Percentiles rank a stretch among this genome's conserved stretches.
Conservation (phyloP, 2,329 filamentous ascomycete genomes). For the Botrytis squamosa region DNA sequence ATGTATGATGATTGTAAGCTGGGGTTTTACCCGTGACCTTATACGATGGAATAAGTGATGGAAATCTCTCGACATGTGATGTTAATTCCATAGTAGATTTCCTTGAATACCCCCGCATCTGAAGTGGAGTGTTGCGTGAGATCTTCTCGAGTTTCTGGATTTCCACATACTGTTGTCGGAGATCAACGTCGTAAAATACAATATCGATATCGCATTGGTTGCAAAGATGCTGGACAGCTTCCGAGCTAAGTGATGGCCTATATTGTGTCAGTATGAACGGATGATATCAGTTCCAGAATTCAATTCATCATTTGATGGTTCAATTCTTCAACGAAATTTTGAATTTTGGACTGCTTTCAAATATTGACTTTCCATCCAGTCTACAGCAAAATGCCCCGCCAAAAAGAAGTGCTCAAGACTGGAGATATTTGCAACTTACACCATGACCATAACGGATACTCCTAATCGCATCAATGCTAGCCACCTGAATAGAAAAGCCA, state of each 20-base stretch:
- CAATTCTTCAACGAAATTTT: too few relatives aligned
- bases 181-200: background rate
- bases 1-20: constrained; percentile 50
- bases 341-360: background rate
- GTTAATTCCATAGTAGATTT: background rate
- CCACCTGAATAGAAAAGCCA: constrained; percentile 15
- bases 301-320: background rate
- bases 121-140: background rate
- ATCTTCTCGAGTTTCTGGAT: background rate
- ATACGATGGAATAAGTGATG: background rate
- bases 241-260: constrained; percentile 9
- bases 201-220: constrained; percentile 5
- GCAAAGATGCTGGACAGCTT: background rate
- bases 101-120: background rate
- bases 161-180: background rate
- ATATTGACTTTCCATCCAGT: background rate
- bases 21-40: too few relatives aligned
- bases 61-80: background rate
- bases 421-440: background rate
- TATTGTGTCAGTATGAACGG: background rate
- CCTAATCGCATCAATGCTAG: constrained; percentile 15
- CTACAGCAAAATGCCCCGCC: background rate
- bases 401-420: background rate
- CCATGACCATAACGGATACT: constrained; percentile 13
- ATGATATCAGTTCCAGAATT: background rate